A percentile compares a stretch with the other conserved stretches of the same genome.
phyloP scores from a whole-genome alignment of 805 yeast genomes.

The Saccharomycopsis sp. region DNA sequence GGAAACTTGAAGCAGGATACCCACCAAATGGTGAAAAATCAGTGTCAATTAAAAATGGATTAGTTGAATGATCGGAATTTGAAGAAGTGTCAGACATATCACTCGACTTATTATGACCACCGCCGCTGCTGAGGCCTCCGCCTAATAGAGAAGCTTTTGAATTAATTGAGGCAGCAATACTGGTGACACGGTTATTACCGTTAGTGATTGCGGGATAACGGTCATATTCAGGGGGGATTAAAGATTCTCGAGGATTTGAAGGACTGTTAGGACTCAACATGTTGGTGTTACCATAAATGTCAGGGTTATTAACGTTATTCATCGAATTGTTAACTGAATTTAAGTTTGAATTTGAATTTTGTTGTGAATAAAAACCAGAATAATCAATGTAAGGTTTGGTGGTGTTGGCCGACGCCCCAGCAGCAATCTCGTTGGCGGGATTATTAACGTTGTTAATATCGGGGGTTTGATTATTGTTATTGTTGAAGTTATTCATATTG shows the following conservation, averaged over 20 bases:
- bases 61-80: slow-evolving; percentile 25
- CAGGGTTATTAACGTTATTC: slow-evolving; percentile 20
- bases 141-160: slow-evolving; percentile 22
- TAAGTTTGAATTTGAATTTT: slow-evolving; percentile 26
- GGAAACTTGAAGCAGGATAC: slow-evolving; percentile 89
- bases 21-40: slow-evolving; percentile 94
- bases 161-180: slow-evolving; percentile 31
- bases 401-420: slow-evolving; percentile 2
- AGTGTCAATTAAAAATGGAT: slow-evolving; percentile 44
- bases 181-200: slow-evolving; percentile 44
- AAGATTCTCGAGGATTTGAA: slow-evolving; percentile 25
- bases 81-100: slow-evolving; percentile 21
- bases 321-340: slow-evolving; percentile 25
- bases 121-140: background rate
- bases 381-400: slow-evolving; percentile 35
- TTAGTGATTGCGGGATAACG: slow-evolving; percentile 61
- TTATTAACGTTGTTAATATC: slow-evolving; percentile 3
- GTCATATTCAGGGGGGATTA: slow-evolving; percentile 51
- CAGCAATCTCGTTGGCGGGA: slow-evolving; percentile 10
- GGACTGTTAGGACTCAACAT: slow-evolving; percentile 21
- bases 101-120: slow-evolving; percentile 14
- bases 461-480: background rate
- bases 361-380: slow-evolving; percentile 36
- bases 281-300: slow-evolving; percentile 1
- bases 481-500: too few relatives aligned